Evolutionary conservation across 345 rosid genomes (phyloP).

Genomic region (Balakata baccata): DNA sequence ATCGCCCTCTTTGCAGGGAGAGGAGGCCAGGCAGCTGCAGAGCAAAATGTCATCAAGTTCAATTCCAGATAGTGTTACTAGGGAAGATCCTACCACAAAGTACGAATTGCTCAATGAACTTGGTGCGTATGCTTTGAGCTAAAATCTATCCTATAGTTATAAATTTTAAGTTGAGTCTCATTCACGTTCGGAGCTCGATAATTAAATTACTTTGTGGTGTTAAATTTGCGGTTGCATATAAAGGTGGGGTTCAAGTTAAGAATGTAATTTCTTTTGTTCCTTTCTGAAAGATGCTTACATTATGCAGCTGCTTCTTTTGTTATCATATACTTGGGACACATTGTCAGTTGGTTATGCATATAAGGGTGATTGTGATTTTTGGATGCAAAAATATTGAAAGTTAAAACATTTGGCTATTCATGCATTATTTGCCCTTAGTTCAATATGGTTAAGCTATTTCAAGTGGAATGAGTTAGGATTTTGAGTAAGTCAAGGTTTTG

Average conservation of each 20-base stretch:
- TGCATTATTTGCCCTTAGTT: not conserved
- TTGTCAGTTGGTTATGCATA: not conserved
- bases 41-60: constrained; percentile 77
- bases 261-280: too few relatives aligned
- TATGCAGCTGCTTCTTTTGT: not conserved
- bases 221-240: not conserved
- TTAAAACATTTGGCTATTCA: not conserved
- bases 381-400: not conserved
- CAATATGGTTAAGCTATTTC: not conserved
- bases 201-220: not conserved
- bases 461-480: not conserved
- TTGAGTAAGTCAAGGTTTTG: not conserved
- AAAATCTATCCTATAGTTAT: not conserved
- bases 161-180: not conserved
- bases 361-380: not conserved
- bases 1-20: constrained; percentile 42
- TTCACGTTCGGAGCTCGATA: not conserved
- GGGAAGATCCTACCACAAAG: constrained; percentile 90
- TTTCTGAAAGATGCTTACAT: not conserved
- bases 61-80: constrained; percentile 75
- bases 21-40: constrained; percentile 43
- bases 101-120: constrained; percentile 93
- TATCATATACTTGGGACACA: not conserved
- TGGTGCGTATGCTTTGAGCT: constrained; percentile 39
- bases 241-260: not conserved